These are phyloP conservation scores for Fonsecaea pugnacius DNA, from an alignment of 2,329 filamentous ascomycete species.

Conservation along the genomic window DNA sequence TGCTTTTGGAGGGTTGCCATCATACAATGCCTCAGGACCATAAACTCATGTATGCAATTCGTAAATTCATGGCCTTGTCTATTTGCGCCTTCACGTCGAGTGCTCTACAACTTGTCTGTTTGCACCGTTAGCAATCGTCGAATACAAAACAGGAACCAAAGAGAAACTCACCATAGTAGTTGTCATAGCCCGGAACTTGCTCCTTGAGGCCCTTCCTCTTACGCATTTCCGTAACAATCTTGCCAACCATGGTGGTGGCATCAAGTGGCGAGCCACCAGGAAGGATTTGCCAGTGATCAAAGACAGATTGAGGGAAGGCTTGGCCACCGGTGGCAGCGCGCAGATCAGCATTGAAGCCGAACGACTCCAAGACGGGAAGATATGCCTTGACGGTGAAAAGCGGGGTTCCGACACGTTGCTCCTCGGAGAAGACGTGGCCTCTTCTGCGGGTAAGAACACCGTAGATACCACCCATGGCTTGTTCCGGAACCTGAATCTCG, in stretches of 20 bases:
- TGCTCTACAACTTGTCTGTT: constrained; percentile 87
- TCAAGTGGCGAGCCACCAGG: constrained; percentile 93
- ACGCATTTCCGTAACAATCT: constrained; percentile 84
- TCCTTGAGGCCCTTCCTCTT: constrained; percentile 99
- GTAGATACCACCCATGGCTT: constrained; percentile 99
- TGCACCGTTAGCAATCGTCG: constrained; percentile 46
- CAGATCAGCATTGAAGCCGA: constrained; percentile 98
- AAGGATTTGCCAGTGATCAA: constrained; percentile 98
- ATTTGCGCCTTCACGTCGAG: constrained; percentile 25
- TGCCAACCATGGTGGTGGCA: constrained; percentile 76
- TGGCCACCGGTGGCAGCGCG: constrained; percentile 91
- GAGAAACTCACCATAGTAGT: constrained; percentile 69
- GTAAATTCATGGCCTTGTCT: constrained; percentile 33
- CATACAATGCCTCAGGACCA: constrained; percentile 30
- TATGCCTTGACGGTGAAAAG: constrained; percentile 99
- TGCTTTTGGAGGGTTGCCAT: constrained; percentile 18
- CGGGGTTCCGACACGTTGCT: constrained; percentile 97
- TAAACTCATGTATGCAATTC: constrained; percentile 29
- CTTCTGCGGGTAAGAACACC: constrained; percentile 95
- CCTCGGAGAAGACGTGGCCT: constrained; percentile 99
- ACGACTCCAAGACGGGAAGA: constrained; percentile 94
- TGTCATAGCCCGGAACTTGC: constrained; percentile 87
- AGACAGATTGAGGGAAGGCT: constrained; percentile 98
- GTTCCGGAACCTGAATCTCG: constrained; percentile 98
- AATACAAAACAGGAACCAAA: neutral